Conservation (phyloP, 1,284 basidiomycete genomes). For the Malassezia arunalokei region DNA sequence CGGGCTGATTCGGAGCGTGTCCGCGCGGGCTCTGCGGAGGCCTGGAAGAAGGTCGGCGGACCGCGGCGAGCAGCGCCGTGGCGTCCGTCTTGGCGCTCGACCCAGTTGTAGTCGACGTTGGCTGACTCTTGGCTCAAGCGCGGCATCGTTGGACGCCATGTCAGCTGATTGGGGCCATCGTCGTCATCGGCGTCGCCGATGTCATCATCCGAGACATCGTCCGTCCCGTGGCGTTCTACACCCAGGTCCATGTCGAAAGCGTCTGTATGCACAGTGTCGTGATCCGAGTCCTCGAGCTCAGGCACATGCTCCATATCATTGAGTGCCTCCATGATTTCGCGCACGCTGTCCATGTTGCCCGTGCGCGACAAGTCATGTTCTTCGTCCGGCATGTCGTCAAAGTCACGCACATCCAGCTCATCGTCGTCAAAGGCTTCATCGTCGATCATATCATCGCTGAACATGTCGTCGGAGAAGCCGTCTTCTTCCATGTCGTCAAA, state of each 20-base stretch:
- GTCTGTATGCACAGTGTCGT: background rate
- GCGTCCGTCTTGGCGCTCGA: too few species aligned
- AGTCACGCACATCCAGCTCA: conserved; percentile 45
- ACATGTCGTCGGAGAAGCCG: conserved; percentile 7
- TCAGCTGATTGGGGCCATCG: background rate
- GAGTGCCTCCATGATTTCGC: conserved; percentile 15
- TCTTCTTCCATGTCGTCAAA: conserved; percentile 22
- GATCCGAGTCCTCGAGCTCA: conserved; percentile 21
- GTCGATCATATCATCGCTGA: conserved; percentile 52
- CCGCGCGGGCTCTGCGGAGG: too few species aligned
- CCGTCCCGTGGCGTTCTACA: too few species aligned
- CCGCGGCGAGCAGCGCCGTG: background rate
- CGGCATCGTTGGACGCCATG: background rate
- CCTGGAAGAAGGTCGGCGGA: conserved; percentile 26
- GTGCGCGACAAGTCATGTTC: conserved; percentile 47
- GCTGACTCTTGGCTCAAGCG: background rate
- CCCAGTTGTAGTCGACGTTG: too few species aligned
- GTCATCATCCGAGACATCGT: conserved; percentile 17
- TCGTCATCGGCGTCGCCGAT: conserved; percentile 24
- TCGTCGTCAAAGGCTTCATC: conserved; percentile 49
- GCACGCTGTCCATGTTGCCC: conserved; percentile 27
- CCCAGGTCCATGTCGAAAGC: too few species aligned
- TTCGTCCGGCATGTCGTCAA: conserved; percentile 53
- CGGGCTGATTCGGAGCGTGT: background rate
- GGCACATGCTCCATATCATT: conserved; percentile 9